A percentile compares a stretch with the other conserved stretches of the same genome.
These are phyloP conservation scores for Acanthamoeba triangularis DNA, from an alignment of 208 protist genomes.

Conservation along the genomic window DNA sequence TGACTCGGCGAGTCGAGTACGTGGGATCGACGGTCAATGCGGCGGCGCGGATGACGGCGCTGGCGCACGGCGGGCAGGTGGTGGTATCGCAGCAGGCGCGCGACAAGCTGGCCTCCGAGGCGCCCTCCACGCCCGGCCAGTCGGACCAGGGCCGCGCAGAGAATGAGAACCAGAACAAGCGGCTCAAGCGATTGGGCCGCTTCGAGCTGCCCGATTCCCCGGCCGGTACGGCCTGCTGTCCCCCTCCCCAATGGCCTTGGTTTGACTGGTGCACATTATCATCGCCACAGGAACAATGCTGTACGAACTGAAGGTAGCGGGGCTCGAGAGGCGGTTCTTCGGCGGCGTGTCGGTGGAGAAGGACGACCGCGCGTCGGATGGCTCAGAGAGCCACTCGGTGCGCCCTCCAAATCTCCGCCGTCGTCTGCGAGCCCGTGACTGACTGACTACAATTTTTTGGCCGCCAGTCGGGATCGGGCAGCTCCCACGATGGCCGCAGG, in stretches of 20 bases:
- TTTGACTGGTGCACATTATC: no score
- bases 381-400: background rate
- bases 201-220: constrained; percentile 37
- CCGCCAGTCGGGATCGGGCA: no score
- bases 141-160: background rate
- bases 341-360: background rate
- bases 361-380: no score
- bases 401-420: no score
- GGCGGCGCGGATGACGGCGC: background rate
- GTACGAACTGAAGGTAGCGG: background rate
- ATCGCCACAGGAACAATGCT: no score
- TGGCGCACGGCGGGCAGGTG: constrained; percentile 17
- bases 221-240: background rate
- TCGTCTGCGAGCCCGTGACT: no score
- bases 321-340: constrained; percentile 23
- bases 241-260: no score
- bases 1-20: background rate
- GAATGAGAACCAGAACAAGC: background rate
- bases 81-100: background rate
- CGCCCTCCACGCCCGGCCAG: background rate
- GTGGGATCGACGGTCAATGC: background rate
- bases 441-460: no score
- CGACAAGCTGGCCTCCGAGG: background rate
- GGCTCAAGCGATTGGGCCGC: background rate
- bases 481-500: no score